Percentiles rank a stretch among this genome's conserved stretches.
phyloP scores from a whole-genome alignment of 1,139 yeast genomes.

The Diutina pseudorugosa region DNA sequence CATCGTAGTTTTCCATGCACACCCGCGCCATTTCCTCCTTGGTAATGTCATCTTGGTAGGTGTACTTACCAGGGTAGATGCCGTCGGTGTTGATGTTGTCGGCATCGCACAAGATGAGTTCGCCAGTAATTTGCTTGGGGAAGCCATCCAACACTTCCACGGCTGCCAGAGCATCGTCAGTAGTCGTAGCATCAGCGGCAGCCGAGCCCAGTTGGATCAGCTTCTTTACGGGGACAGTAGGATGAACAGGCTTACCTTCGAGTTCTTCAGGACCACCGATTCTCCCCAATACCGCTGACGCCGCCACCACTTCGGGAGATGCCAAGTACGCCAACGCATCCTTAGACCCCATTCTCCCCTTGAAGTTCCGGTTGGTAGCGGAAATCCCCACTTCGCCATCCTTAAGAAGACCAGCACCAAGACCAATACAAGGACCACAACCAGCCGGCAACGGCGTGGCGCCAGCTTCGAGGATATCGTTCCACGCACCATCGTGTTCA shows the following conservation, averaged over 20 bases:
- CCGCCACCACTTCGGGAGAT: slow-evolving; percentile 97
- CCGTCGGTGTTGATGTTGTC: slow-evolving; percentile 98
- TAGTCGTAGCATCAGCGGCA: slow-evolving; percentile 15
- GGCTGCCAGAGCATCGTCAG: slow-evolving; percentile 24
- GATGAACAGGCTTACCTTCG: slow-evolving; percentile 40
- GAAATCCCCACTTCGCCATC: slow-evolving; percentile 97
- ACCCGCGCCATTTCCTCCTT: slow-evolving; percentile 95
- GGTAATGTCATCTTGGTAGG: slow-evolving; percentile 94
- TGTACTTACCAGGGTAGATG: slow-evolving; percentile 96
- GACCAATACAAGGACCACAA: slow-evolving; percentile 98
- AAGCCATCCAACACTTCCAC: slow-evolving; percentile 78
- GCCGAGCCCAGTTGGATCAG: slow-evolving; percentile 25
- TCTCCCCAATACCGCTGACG: slow-evolving; percentile 87
- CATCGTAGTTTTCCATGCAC: slow-evolving; percentile 97
- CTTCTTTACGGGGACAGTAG: slow-evolving; percentile 34
- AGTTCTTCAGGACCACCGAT: slow-evolving; percentile 90
- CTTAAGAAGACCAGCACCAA: slow-evolving; percentile 85
- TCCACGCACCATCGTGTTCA: slow-evolving; percentile 85
- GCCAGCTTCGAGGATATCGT: slow-evolving; percentile 79
- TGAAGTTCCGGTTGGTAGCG: slow-evolving; percentile 95
- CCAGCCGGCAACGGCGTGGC: slow-evolving; percentile 96
- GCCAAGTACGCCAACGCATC: slow-evolving; percentile 94
- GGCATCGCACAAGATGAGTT: slow-evolving; percentile 87
- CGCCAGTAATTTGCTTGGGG: slow-evolving; percentile 83
- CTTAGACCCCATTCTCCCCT: slow-evolving; percentile 98